Evolutionary conservation across 768 basidiomycete species (phyloP).

Genomic region (Pulveroboletus ravenelii): DNA sequence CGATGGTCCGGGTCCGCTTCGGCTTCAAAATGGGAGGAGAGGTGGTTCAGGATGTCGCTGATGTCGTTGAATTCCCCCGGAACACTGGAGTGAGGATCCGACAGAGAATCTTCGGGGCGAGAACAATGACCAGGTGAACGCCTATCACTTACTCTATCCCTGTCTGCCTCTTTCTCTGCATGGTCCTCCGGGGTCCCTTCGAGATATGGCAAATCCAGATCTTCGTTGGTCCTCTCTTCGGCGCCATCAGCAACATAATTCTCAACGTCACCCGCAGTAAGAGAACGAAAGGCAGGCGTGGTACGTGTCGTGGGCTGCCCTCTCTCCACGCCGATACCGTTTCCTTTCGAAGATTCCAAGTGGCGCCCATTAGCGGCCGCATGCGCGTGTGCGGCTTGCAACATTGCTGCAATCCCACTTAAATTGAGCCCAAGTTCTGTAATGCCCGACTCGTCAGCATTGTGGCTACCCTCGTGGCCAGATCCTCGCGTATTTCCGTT

Average conservation of each 20-base stretch:
- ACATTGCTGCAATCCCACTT: conserved; percentile 67
- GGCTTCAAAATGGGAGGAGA: conserved; percentile 64
- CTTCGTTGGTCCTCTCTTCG: conserved; percentile 41
- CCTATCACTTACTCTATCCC: conserved; percentile 40
- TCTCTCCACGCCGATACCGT: conserved; percentile 42
- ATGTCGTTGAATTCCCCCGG: conserved; percentile 65
- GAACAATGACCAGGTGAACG: conserved; percentile 24
- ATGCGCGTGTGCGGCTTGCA: conserved; percentile 72
- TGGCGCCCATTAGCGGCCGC: conserved; percentile 46
- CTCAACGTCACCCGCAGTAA: conserved; percentile 47
- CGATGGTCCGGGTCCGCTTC: conserved; percentile 42
- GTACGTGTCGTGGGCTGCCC: conserved; percentile 55
- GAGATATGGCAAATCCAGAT: conserved; percentile 53
- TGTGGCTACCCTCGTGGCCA: conserved; percentile 12
- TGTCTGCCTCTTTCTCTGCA: conserved; percentile 27
- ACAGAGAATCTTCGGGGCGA: conserved; percentile 31
- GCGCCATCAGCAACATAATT: conserved; percentile 16
- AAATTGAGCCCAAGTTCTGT: conserved; percentile 51
- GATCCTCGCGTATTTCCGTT: conserved; percentile 15
- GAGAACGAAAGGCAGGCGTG: conserved; percentile 75
- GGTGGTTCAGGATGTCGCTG: conserved; percentile 71
- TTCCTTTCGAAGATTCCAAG: conserved; percentile 43
- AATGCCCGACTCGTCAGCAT: conserved; percentile 12
- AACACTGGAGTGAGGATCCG: conserved; percentile 44
- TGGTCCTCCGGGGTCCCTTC: conserved; percentile 28